Conservation (phyloP, 148 eudicot genomes). For the Polygonum maritimum region DNA sequence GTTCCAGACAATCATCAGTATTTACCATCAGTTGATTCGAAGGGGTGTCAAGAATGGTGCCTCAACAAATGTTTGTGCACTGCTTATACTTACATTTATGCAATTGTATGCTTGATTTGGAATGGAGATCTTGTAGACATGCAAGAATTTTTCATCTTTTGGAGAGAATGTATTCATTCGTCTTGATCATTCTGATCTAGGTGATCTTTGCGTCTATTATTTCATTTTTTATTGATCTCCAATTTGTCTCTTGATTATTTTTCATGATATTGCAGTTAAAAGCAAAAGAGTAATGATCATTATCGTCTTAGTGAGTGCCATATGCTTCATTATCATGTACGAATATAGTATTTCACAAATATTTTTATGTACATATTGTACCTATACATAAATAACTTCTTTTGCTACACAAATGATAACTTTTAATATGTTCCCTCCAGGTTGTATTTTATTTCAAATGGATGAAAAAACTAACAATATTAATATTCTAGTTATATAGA, state of each 20-base stretch:
- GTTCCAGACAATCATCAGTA: constrained; percentile 18
- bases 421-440: too few relatives aligned
- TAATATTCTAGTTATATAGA: too few relatives aligned
- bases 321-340: too few relatives aligned
- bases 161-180: constrained; percentile 25
- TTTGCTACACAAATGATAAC: too few relatives aligned
- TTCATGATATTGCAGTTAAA: not conserved
- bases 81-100: not conserved
- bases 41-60: constrained; percentile 14
- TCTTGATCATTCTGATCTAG: constrained; percentile 30
- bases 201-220: constrained; percentile 1
- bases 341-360: too few relatives aligned
- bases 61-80: constrained; percentile 10
- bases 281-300: not conserved
- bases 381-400: too few relatives aligned
- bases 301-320: not conserved
- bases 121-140: constrained; percentile 24
- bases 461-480: too few relatives aligned
- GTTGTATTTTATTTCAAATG: too few relatives aligned
- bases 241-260: not conserved
- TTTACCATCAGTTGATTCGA: not conserved
- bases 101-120: constrained; percentile 17
- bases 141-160: constrained; percentile 15
- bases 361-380: too few relatives aligned
- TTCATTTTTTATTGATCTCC: not conserved